Conservation (phyloP, 129 eudicot genomes). For the Gnaphalium uliginosum region DNA sequence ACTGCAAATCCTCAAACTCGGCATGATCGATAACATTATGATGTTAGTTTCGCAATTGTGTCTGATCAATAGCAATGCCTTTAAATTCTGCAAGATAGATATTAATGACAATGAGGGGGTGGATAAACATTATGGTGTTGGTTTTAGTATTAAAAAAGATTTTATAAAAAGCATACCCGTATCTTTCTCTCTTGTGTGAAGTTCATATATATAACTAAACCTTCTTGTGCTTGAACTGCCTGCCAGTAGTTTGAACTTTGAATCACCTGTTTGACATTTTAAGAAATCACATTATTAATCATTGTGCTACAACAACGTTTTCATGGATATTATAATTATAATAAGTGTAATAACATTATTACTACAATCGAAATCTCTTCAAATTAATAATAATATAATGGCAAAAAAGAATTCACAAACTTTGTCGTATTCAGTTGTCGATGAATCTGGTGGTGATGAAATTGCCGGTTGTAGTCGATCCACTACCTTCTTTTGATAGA, state of each 20-base stretch:
- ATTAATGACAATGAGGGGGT: no score
- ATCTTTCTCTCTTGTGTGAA: no score
- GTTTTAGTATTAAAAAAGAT: no score
- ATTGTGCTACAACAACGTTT: slow-evolving; percentile 38
- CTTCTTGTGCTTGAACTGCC: slow-evolving; percentile 58
- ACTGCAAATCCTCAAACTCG: no score
- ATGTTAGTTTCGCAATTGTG: no score
- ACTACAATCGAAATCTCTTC: background rate
- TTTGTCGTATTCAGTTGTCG: slow-evolving; percentile 33
- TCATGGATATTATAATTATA: background rate
- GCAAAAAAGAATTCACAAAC: slow-evolving; percentile 28
- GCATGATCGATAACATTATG: no score
- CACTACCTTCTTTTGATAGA: slow-evolving; percentile 33
- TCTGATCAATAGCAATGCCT: no score
- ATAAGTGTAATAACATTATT: background rate
- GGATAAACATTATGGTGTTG: no score
- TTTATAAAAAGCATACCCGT: no score
- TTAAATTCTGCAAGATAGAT: no score
- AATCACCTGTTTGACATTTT: slow-evolving; percentile 42
- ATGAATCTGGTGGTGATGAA: slow-evolving; percentile 31
- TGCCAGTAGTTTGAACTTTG: slow-evolving; percentile 46
- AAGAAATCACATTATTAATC: no score
- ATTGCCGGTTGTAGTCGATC: slow-evolving; percentile 32
- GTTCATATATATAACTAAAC: no score
- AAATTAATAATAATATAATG: background rate